Base-by-base conservation (phyloP, 2,329 filamentous ascomycete genomes). In the Mollisiaceae sp. region DNA sequence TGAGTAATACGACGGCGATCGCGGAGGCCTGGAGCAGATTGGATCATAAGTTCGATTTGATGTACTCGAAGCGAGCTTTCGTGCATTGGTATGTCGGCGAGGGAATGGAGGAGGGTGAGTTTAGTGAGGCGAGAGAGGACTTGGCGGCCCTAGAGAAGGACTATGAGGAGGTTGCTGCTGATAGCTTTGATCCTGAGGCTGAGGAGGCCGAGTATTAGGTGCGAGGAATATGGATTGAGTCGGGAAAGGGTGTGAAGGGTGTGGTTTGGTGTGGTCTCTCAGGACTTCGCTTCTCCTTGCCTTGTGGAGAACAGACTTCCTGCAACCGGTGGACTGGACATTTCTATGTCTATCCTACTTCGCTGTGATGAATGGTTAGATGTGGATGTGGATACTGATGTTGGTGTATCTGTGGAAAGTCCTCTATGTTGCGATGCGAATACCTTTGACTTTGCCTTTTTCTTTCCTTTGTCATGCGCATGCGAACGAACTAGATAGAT, bases 1-100 rank as follows among this genome's bases (percentile, higher is more conserved):
- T 90, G 54, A 86, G 84, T 75, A 90, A 90, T 79, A 89, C 87
- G 61, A 90, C 87, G 32, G 85, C 87, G 52, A 89, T 90, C 65
- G 81, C 86, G 56, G 87, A 89, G 76, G 87, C 87, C 9, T 90
- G 87, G 87, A 82, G 81, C 56, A 81, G 86, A 69, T 82, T 89
- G 41, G 85, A 88, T 74, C 85, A 87, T 79, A 89, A 90, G 75
- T 90, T 90, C 76, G 87, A 90, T 73, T 83, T 90, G 68, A 90
- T 90, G 87, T 89, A 89, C 78, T 84, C 83, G 67, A 90, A 89
- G 80, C 85, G 87, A 68, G 87, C 87, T 14, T 90, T 90, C 74
- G 87, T 89, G n/a, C 87, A 89, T 76, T 89, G 87, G 87, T 90
- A 89, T 72, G 87, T 89, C 63, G 87, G 87, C 70, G 87, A 89